Evolutionary conservation across 2,329 filamentous ascomycete genomes (phyloP), one percentile per base, ranked within the genome.

Genomic region (Fusarium pilosicola): DNA sequence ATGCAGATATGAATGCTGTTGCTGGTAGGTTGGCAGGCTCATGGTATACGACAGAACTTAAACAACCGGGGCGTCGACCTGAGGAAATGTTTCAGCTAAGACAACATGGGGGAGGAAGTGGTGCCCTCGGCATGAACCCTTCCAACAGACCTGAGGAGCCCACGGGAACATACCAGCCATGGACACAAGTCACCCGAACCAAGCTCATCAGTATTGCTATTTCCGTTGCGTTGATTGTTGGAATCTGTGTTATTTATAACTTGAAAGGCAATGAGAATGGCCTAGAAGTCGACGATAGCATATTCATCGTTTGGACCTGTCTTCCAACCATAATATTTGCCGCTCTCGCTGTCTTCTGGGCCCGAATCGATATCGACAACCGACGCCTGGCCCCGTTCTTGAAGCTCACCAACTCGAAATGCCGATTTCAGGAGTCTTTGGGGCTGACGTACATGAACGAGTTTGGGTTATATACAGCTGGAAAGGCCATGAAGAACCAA

Each of bases 391-490:
- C 76, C 10, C 78, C 78, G 3, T 79, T 76, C 45, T 48, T 78
- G 13, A 78, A 78, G 49, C 65, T 80, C 13, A 68, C 69, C 15
- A 42, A 49, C n/a, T 58, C 59, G 26, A 74, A 73, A 39, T 73
- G 70, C 45, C 62, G 70, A 11, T 79, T 79, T 44, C 63, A 73
- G 44, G 76, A 77, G 34, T 75, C 77, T 6, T 51, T 80, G n/a
- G 76, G 68, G 5, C 51, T 78, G 14, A 78, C 74, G 1, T 80
- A 79, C 48, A 77, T 77, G 66, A 79, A 80, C 46, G 78, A 79
- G 22, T 74, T 80, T 41, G 77, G 76, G 2, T 28, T 79, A 2
- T 36, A 54, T n/a, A 79, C 78, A 1, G 58, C 60, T 20, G 71
- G 64, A 41, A 80, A 79, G 64, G 65, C 78, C 12, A 71, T 76